These are phyloP conservation scores for Trichophyton schoenleinii DNA, from an alignment of 2,329 filamentous ascomycete species.

Conservation along the genomic window DNA sequence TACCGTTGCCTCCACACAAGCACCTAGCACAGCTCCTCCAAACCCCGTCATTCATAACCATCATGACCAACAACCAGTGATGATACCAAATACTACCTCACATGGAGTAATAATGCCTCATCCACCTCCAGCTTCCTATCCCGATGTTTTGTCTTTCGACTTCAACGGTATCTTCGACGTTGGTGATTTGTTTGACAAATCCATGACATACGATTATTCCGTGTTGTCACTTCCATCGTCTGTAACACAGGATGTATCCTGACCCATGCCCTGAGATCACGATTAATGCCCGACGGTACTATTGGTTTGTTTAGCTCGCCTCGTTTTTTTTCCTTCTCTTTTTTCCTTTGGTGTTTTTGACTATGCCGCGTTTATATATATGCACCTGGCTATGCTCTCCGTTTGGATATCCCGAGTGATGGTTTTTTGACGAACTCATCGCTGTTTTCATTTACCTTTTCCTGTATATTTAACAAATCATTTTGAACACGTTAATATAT, in stretches of 20 bases:
- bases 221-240: not conserved
- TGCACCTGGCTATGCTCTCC: not conserved
- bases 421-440: not conserved
- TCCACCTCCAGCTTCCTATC: not conserved
- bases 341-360: not conserved
- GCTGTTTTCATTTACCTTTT: not conserved
- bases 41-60: not conserved
- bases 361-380: not conserved
- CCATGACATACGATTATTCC: not conserved
- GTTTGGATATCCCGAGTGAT: not conserved
- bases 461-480: not conserved
- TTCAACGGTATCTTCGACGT: not conserved
- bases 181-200: constrained; percentile 1
- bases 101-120: not conserved
- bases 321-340: not conserved
- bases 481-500: not conserved
- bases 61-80: not conserved
- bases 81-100: not conserved
- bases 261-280: not conserved
- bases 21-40: not conserved
- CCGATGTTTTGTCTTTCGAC: not conserved
- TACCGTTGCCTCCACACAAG: not conserved
- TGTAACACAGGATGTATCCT: not conserved
- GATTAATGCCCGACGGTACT: not conserved
- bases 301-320: not conserved